Evolutionary conservation across 202 grass and related monocot genomes (phyloP), one percentile per base, ranked within the genome.

Genomic region (Carex sylvatica): DNA sequence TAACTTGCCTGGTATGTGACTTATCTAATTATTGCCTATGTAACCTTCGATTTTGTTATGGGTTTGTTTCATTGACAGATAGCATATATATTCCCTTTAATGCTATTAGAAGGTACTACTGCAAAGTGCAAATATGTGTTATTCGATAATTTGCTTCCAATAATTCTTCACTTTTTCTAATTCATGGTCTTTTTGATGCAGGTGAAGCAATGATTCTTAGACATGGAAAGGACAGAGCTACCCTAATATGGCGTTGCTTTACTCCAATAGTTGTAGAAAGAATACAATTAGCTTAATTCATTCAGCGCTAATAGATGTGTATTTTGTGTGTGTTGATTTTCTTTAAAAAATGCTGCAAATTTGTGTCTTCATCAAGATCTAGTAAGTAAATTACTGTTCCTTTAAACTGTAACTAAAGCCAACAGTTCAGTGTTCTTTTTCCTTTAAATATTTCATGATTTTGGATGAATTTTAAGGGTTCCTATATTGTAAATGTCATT

Each of bases 271-370:
- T 19, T 36, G 49, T 31, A 77, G 24, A 75, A 56, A 75, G 52
- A 58, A 53, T 55, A 55, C 52, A n/a, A 58, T 77, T n/a, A 77
- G 26, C 14, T 56, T 53, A 71, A 77, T 77, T 77, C 51, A 77
- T 35, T 77, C 26, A 58, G 16, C 2, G 7, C 16, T 26, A 11
- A n/a, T 8, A 19, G 7, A 55, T 35, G 26, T 77, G 15, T 28
- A 36, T 58, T 33, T 77, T 9, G 0, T 9, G 28, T 9, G 14
- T 56, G 26, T 33, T 58, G 73, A 10, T 76, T 26, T 15, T 56
- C 6, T 76, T 54, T 58, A 58, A 28, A 55, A 52, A 18, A 15
- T 56, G 15, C 35, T 56, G 5, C 22, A 31, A 18, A 30, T 10
- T 61, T 75, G 33, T 72, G 15, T 1, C 24, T 58, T 33, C 2